These are phyloP conservation scores for Aureobasidium vineae DNA, from an alignment of 2,329 filamentous ascomycete species.

Conservation along the genomic window DNA sequence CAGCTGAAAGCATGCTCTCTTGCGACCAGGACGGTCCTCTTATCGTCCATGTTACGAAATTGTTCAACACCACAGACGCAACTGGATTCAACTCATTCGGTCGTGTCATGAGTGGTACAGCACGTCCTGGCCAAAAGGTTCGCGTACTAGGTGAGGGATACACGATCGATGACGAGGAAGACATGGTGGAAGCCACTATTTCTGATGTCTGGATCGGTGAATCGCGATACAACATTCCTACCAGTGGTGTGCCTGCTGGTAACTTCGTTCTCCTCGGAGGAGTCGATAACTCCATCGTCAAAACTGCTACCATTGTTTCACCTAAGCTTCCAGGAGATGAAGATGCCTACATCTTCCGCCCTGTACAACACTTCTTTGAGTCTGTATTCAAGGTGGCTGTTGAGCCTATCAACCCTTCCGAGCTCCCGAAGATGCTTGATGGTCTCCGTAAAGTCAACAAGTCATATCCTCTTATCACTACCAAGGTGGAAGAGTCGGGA, in stretches of 20 bases:
- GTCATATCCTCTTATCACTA: slow-evolving; percentile 91
- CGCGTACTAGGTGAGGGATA: slow-evolving; percentile 94
- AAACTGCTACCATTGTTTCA: slow-evolving; percentile 87
- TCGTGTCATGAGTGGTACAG: slow-evolving; percentile 88
- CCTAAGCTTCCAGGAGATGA: slow-evolving; percentile 79
- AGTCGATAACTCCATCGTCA: slow-evolving; percentile 97
- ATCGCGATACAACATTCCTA: slow-evolving; percentile 88
- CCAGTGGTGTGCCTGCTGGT: slow-evolving; percentile 87
- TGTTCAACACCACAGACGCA: slow-evolving; percentile 89
- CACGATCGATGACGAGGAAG: slow-evolving; percentile 94
- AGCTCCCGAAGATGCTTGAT: slow-evolving; percentile 98
- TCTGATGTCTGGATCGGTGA: slow-evolving; percentile 86
- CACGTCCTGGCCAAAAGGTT: slow-evolving; percentile 75
- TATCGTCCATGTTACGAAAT: slow-evolving; percentile 87
- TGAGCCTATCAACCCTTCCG: slow-evolving; percentile 96
- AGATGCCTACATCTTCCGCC: slow-evolving; percentile 92
- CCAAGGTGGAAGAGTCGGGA: slow-evolving; percentile 96
- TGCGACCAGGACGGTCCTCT: slow-evolving; percentile 90
- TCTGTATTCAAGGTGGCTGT: slow-evolving; percentile 98
- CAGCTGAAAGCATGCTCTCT: slow-evolving; percentile 73
- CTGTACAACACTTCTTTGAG: slow-evolving; percentile 91
- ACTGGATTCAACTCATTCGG: slow-evolving; percentile 87
- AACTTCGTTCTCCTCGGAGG: slow-evolving; percentile 91
- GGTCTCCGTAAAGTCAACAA: slow-evolving; percentile 97
- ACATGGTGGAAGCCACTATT: slow-evolving; percentile 86